Conservation (phyloP, 108 stramenopile genomes). For the Cyclotella choctawhatcheeana region DNA sequence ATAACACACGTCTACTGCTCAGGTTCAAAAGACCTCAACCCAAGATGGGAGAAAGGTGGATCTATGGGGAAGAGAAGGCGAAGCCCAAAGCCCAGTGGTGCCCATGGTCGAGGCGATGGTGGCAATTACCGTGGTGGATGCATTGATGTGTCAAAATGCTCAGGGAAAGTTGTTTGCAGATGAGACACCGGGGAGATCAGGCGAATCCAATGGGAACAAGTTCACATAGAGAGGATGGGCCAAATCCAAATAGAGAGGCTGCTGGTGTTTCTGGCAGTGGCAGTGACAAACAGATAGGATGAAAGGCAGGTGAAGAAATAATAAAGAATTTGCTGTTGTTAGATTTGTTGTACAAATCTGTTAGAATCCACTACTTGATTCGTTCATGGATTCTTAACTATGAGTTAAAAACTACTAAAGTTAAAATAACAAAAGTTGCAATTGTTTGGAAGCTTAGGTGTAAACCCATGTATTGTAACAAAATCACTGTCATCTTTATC, state of each 20-base stretch:
- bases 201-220: conserved; percentile 91
- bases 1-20: conserved; percentile 96
- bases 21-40: conserved; percentile 92
- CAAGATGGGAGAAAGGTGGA: conserved; percentile 94
- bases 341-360: too few relatives aligned
- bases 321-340: too few relatives aligned
- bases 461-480: too few relatives aligned
- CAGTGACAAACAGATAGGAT: conserved; percentile 56
- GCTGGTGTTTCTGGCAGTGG: conserved; percentile 25
- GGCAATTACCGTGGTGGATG: conserved; percentile 93
- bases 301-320: conserved; percentile 84
- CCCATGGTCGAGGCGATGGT: conserved; percentile 99
- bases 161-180: conserved; percentile 89
- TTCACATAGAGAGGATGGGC: conserved; percentile 65
- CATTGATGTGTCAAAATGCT: conserved; percentile 93
- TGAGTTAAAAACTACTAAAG: too few relatives aligned
- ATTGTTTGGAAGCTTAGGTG: too few relatives aligned
- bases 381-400: too few relatives aligned
- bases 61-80: conserved; percentile 96
- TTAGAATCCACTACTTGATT: too few relatives aligned
- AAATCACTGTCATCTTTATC: too few relatives aligned
- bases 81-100: conserved; percentile 98
- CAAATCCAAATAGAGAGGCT: conserved; percentile 38
- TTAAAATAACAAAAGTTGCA: too few relatives aligned
- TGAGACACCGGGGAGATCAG: conserved; percentile 58